A percentile compares a stretch with the other conserved stretches of the same genome.
Conservation (phyloP, 306 rosid genomes). For the peach (Prunus persica) region DNA sequence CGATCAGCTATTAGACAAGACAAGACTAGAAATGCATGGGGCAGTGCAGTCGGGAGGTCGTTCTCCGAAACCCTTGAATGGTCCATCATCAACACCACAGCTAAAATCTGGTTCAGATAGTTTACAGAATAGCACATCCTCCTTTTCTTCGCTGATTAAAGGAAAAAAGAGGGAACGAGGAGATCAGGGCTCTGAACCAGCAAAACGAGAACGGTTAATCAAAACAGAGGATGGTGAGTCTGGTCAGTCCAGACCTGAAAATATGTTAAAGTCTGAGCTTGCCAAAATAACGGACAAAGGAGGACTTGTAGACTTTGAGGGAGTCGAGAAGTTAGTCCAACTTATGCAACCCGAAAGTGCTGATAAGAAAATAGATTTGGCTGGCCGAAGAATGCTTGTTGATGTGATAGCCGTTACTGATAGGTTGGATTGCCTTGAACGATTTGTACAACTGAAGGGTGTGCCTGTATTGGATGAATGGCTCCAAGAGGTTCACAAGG, state of each 20-base stretch:
- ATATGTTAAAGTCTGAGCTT: conserved; percentile 59
- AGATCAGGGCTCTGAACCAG: conserved; percentile 63
- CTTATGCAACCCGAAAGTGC: conserved; percentile 63
- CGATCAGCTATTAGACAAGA: conserved; percentile 62
- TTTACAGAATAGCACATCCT: conserved; percentile 59
- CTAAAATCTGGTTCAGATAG: conserved; percentile 72
- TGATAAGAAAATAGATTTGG: conserved; percentile 72
- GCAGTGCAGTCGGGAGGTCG: conserved; percentile 72
- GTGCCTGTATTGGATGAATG: conserved; percentile 83
- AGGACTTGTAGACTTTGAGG: conserved; percentile 63
- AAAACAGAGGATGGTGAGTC: conserved; percentile 69
- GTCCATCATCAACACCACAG: conserved; percentile 72
- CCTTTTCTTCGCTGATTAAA: conserved; percentile 60
- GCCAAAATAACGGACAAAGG: conserved; percentile 74
- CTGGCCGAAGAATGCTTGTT: conserved; percentile 66
- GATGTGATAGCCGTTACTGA: conserved; percentile 78
- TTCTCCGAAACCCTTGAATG: conserved; percentile 77
- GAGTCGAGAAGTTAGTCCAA: conserved; percentile 77
- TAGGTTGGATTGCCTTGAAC: conserved; percentile 58
- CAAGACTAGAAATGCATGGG: conserved; percentile 72
- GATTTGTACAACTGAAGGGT: conserved; percentile 73
- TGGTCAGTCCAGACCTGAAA: conserved; percentile 51
- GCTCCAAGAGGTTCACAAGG: conserved; percentile 87
- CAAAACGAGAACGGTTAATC: conserved; percentile 53
- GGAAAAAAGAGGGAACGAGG: conserved; percentile 76